Evolutionary conservation across 108 stramenopile species (phyloP), one percentile per base, ranked within the genome.

Genomic region (Craspedostauros australis): DNA sequence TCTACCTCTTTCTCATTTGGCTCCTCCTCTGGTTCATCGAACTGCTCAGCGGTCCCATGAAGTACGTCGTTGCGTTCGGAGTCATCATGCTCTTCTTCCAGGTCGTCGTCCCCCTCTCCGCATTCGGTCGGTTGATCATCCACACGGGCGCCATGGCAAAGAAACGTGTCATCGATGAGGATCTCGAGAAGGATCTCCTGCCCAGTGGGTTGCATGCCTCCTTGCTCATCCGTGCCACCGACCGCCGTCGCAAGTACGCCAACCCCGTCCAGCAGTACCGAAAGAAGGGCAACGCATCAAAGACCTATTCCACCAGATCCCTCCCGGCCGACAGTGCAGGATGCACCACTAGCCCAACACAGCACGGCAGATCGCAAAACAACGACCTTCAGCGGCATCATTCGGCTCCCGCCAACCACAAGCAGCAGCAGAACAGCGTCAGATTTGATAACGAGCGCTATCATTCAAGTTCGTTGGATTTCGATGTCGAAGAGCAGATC

Each of bases 51-150:
- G 62, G 60, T 0, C 45, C 64, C 40, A 12, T 25, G 19, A 22
- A 28, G 30, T n/a, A 40, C 33, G 11, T 32, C 3, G 7, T 69
- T 20, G 29, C 57, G 15, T 44, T 47, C 39, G 27, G 37, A 4
- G 42, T 60, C 22, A 0, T 49, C 11, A 5, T 50, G 21, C 15
- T 76, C 22, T 72, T 72, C 48, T 52, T 75, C 34, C 55, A 65
- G 23, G 58, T 69, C 5, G 50, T 80, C 2, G 31, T 53, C 19
- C 64, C 67, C 2, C 54, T 65, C 11, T 64, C 61, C 29, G 64
- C 67, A 8, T 73, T 80, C 58, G 79, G 79, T 22, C 25, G 79
- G 32, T 29, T 80, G 14, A 68, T 80, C 31, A 46, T 80, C 8
- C 68, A 80, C 46, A 66, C 64, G 21, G 67, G 69, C 9, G 79